Base-by-base conservation (phyloP, 1,284 basidiomycete species). In the Leccinum subrobustum region DNA sequence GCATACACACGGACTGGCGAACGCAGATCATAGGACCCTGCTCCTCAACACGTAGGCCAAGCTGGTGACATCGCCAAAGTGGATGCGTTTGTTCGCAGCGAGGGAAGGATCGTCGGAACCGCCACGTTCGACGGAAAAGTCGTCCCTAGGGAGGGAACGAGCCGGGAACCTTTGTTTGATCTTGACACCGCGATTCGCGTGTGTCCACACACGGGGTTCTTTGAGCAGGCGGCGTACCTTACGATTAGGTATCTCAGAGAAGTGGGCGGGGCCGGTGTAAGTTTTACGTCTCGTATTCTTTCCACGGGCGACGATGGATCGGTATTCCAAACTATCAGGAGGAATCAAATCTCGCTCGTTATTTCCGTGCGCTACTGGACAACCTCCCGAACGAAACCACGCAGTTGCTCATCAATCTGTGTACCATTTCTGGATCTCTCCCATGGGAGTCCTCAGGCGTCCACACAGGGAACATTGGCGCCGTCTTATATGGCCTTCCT, bases 41-140 rank as follows among this genome's bases (percentile, higher is more conserved):
- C 82, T 97, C 3, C 83, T 97, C 23, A 97, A 97, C 73, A 96
- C 96, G 37, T 99, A 98, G 75, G 97, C 96, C 52, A 99, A 99
- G 74, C 88, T 97, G 16, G 95, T 63, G 96, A 99, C 68, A 88
- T 95, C 14, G 78, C 86, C 1, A 87, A 94, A 9, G 85, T 99
- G 1, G 95, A 98, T 69, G 86, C 83, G 60, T 99, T 99, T 75
- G 93, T 98, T 78, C 93, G 92, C 74, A 88, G 92, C 1, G 92
- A 94, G 71, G 86, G 90, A 2, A 71, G 77, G 27, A 76, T 70
- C 6, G 65, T 67, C 1, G 66, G 66, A 4, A 59, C 58, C 8
- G 60, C 60, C 23, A 59, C 56, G 2, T 65, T 68, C 20, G 70
- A 66, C 31, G 60, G 61, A 1, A 70, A 66, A 54, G 70, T 75